These are phyloP conservation scores for Apostasia shenzhenica DNA, from an alignment of 106 monocot species.

Conservation along the genomic window DNA sequence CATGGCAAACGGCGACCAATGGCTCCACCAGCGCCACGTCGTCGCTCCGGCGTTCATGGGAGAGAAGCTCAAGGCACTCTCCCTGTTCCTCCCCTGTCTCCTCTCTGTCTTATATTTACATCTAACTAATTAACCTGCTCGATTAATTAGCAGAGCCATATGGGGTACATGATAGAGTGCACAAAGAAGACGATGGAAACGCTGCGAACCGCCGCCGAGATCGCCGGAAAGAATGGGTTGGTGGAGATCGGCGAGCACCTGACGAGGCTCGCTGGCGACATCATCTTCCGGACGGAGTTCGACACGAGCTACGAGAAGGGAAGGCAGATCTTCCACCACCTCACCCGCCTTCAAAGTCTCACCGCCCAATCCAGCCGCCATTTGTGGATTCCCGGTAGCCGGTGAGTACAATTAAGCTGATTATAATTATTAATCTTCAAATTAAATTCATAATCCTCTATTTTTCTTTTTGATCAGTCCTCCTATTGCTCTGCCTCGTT, in stretches of 20 bases:
- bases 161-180: constrained; percentile 86
- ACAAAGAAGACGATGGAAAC: constrained; percentile 39
- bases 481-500: too few relatives aligned
- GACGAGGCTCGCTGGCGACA: constrained; percentile 66
- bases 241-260: constrained; percentile 83
- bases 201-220: constrained; percentile 30
- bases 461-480: too few relatives aligned
- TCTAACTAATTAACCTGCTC: not conserved
- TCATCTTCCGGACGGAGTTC: constrained; percentile 73
- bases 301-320: constrained; percentile 84
- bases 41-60: constrained; percentile 89
- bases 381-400: constrained; percentile 83
- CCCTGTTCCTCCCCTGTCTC: not conserved
- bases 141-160: constrained; percentile 29
- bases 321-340: constrained; percentile 49
- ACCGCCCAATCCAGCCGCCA: constrained; percentile 75
- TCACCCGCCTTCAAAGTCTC: constrained; percentile 58
- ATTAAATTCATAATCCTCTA: not conserved
- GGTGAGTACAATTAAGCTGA: constrained; percentile 24
- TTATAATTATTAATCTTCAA: not conserved
- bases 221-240: constrained; percentile 28
- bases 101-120: not conserved
- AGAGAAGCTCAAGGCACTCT: constrained; percentile 76
- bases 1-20: constrained; percentile 84
- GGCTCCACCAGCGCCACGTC: constrained; percentile 80